Base-by-base conservation (phyloP, 2,329 filamentous ascomycete species). In the Nothomitra cinnamomea region DNA sequence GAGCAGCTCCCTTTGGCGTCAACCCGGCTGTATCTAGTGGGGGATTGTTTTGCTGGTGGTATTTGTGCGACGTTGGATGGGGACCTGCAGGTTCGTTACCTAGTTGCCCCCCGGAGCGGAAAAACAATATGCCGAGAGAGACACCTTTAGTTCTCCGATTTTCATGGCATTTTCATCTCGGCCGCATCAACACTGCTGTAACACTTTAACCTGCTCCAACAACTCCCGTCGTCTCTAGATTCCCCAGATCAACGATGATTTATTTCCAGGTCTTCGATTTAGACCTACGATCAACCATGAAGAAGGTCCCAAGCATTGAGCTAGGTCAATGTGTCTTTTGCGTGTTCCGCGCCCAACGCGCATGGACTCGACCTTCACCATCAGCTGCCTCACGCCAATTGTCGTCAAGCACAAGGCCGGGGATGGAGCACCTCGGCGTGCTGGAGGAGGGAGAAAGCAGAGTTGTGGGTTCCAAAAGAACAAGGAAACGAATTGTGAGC, bases 31-130 rank as follows among this genome's bases (percentile, higher is more conserved):
- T 12, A 17, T 7, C 22, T 8, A 24, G 28, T 21, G 2, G 13
- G 43, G 12, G 17, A 22, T 7, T 17, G 17, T 8, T 10, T 32
- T 32, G 28, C 28, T 32, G 28, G 4, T 5, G 5, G 28, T 32
- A n/a, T 32, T 32, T 10, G 28, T 32, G 28, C 28, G 28, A 32
- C 5, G 28, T 32, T 32, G 28, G 28, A 32, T 10, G 64, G 62
- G 62, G n/a, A n/a, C n/a, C n/a, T n/a, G 73, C 28, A 32, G 10
- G 28, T 4, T 32, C 28, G 4, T 32, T 32, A 32, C 28, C 4
- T 10, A 32, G 28, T 32, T 32, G 28, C 53, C 51, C 56, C 56
- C 42, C 42, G 38, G 56, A 38, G 17, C 24, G 42, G 43, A 49
- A 32, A 32, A 32, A 32, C 13, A 43, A 43, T 22, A 43, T 40